Percentiles rank a stretch among this genome's conserved stretches.
Conservation (phyloP, 352 stramenopile species). For the Globisporangium iwayamae region DNA sequence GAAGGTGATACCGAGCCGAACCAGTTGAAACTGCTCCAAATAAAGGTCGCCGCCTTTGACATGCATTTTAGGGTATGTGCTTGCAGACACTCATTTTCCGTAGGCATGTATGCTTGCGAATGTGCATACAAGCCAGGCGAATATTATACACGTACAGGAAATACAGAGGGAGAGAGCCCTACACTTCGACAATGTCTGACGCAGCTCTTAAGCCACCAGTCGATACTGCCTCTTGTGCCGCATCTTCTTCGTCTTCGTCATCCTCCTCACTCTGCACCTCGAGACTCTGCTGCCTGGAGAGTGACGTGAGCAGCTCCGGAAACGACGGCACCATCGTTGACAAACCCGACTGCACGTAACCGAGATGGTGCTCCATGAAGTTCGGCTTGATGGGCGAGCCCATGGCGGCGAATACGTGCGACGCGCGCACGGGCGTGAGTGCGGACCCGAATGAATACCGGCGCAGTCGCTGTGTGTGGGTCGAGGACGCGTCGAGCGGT, state of each 20-base stretch:
- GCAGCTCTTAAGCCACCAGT: not conserved
- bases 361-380: slow-evolving; percentile 14
- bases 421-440: slow-evolving; percentile 7
- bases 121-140: too few species aligned
- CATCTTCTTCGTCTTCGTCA: slow-evolving; percentile 10
- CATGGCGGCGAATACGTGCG: slow-evolving; percentile 5
- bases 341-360: slow-evolving; percentile 14
- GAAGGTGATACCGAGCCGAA: too few species aligned
- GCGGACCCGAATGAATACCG: slow-evolving; percentile 15
- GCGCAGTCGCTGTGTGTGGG: slow-evolving; percentile 11
- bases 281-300: slow-evolving; percentile 13
- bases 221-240: not conserved
- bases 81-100: too few species aligned
- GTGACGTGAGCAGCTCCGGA: slow-evolving; percentile 5
- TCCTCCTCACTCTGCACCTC: slow-evolving; percentile 15
- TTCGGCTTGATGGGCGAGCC: slow-evolving; percentile 14
- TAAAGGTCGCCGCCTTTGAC: too few species aligned
- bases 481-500: slow-evolving; percentile 13
- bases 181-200: slow-evolving; percentile 16
- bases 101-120: too few species aligned
- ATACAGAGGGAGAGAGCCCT: not conserved
- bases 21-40: too few species aligned
- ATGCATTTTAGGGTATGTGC: too few species aligned
- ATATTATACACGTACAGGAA: too few species aligned
- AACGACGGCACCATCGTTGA: slow-evolving; percentile 15